Evolutionary conservation across 352 stramenopile genomes (phyloP).

Genomic region (Phytophthora cryptogea): DNA sequence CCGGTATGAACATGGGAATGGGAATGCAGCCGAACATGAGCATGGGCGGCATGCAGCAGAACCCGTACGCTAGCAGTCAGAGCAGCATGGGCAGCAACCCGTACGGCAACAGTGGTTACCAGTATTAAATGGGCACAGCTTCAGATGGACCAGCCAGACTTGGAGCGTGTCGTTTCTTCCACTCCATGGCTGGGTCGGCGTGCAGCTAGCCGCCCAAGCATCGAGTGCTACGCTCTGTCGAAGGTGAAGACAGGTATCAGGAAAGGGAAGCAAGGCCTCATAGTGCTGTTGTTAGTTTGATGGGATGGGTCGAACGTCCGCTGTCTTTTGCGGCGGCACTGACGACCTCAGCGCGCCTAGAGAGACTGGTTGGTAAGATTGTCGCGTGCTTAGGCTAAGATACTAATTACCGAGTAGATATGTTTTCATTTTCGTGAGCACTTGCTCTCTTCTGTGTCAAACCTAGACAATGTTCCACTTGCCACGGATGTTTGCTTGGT

Average conservation of each 20-base stretch:
- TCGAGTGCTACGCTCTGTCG: slow-evolving; percentile 26
- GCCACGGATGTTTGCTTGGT: slow-evolving; percentile 8
- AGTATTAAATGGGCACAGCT: slow-evolving; percentile 43
- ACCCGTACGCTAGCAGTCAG: slow-evolving; percentile 61
- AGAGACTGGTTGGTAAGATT: slow-evolving; percentile 36
- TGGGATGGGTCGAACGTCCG: slow-evolving; percentile 15
- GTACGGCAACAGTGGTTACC: slow-evolving; percentile 57
- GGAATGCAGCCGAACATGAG: slow-evolving; percentile 59
- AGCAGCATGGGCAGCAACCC: slow-evolving; percentile 53
- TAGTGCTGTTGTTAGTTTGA: slow-evolving; percentile 31
- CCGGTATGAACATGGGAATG: slow-evolving; percentile 54
- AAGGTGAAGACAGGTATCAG: slow-evolving; percentile 30
- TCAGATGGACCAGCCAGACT: slow-evolving; percentile 8
- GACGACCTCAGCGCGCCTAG: slow-evolving; percentile 21
- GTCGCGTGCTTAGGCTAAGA: slow-evolving; percentile 36
- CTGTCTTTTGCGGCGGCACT: slow-evolving; percentile 19
- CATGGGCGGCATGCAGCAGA: slow-evolving; percentile 52
- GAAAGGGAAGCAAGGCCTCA: slow-evolving; percentile 15
- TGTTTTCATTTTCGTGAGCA: slow-evolving; percentile 33
- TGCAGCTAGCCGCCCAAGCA: slow-evolving; percentile 17
- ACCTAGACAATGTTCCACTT: slow-evolving; percentile 9
- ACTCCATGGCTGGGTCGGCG: neutral
- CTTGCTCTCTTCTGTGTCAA: neutral
- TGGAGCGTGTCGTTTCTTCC: slow-evolving; percentile 1
- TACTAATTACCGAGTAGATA: slow-evolving; percentile 34